Percentiles rank a stretch among this genome's conserved stretches.
phyloP scores from a whole-genome alignment of 768 basidiomycete species.

The Tephrocybe sp. region DNA sequence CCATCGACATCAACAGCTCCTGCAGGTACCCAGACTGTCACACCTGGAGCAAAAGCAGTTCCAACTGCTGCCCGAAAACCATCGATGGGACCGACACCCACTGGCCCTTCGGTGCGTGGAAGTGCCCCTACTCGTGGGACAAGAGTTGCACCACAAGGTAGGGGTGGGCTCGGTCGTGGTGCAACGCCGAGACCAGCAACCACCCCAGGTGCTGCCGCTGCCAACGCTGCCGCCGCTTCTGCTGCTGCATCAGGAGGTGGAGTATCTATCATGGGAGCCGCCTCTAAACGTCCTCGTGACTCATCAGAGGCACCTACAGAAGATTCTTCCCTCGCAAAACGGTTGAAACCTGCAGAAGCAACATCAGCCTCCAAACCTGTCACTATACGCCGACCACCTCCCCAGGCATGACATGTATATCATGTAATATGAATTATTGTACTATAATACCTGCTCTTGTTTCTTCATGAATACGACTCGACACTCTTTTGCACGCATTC shows the following conservation, averaged over 20 bases:
- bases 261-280: conserved; percentile 63
- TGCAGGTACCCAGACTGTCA: background rate
- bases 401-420: conserved; percentile 12
- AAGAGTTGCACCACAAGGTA: conserved; percentile 22
- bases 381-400: conserved; percentile 17
- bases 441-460: background rate
- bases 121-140: conserved; percentile 30
- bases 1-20: background rate
- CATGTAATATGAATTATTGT: conserved; percentile 6
- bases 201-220: conserved; percentile 17
- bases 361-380: conserved; percentile 16
- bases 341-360: conserved; percentile 55
- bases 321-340: conserved; percentile 64
- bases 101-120: conserved; percentile 24
- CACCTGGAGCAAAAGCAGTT: conserved; percentile 6
- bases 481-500: background rate
- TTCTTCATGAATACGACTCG: background rate
- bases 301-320: conserved; percentile 21
- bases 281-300: conserved; percentile 63
- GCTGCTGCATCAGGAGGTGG: conserved; percentile 25
- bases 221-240: background rate
- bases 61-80: conserved; percentile 16
- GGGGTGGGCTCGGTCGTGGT: conserved; percentile 17
- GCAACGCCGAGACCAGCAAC: conserved; percentile 24
- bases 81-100: conserved; percentile 16